Base-by-base conservation (phyloP, 257 asterid genomes). In the Euphrasia confusa region DNA sequence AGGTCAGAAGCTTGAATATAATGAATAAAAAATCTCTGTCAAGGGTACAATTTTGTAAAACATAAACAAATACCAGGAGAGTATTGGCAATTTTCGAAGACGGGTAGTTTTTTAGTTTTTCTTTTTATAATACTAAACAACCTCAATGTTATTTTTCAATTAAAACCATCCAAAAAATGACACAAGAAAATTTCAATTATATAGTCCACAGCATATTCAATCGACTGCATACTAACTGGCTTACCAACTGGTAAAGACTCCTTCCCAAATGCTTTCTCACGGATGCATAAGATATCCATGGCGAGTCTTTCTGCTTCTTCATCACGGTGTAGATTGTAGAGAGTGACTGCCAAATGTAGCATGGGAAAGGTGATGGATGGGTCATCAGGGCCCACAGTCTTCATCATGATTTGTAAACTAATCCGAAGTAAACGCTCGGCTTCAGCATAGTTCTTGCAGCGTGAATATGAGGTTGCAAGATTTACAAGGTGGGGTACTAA, bases 221-320 rank as follows among this genome's bases (percentile, higher is more conserved):
- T 33, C 58, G 63, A 61, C 33, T 27, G 45, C 7, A 57, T 17
- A 42, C n/a, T n/a, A n/a, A n/a, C n/a, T 12, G 52, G 15, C 95
- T 78, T 71, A 91, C 98, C 98, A 66, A 89, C 95, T 69, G 91
- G 95, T 54, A 80, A 60, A 60, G 98, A 91, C 61, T 91, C 89
- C 77, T 74, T 73, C 32, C 98, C 98, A 69, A 83, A 92, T 76
- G 90, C 84, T 68, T 68, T 78, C 79, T 86, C 95, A 28, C 97
- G 95, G 53, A 84, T 76, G 55, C 32, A 66, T 57, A 92, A 65
- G 71, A 77, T 95, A 61, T 92, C 85, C 48, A 76, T 27, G 30
- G 98, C 93, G 24, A 88, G 77, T 54, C 56, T 72, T 78, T 88
- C 97, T 5, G 98, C 98, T 75, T 92, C 98, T 73, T 88, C 86